phyloP scores from a whole-genome alignment of 768 basidiomycete genomes.

The Hericium coralloides region DNA sequence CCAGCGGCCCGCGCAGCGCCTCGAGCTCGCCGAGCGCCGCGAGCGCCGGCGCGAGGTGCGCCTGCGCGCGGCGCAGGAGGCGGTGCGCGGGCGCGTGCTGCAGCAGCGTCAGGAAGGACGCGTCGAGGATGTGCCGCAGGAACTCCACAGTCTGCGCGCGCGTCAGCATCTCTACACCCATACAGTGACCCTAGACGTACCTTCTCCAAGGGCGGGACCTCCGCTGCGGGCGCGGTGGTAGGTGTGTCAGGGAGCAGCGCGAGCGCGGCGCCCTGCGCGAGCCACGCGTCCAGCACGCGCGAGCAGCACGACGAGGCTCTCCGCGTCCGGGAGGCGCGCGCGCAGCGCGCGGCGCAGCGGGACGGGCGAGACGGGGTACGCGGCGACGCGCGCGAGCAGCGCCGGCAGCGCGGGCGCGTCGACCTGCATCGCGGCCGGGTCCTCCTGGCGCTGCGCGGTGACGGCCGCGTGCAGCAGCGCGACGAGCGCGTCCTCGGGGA shows the following conservation, averaged over 20 bases:
- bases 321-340: conserved; percentile 37
- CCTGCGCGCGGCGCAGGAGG: conserved; percentile 39
- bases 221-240: conserved; percentile 31
- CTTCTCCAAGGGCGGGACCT: conserved; percentile 4
- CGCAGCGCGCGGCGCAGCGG: conserved; percentile 43
- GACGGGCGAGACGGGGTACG: conserved; percentile 31
- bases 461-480: conserved; percentile 39
- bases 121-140: conserved; percentile 59
- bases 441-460: conserved; percentile 23
- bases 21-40: conserved; percentile 39
- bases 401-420: conserved; percentile 29
- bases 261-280: conserved; percentile 20
- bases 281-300: conserved; percentile 42
- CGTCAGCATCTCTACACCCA: not conserved
- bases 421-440: conserved; percentile 27
- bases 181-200: conserved; percentile 5
- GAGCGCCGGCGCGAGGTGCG: conserved; percentile 49
- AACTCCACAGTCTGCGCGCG: conserved; percentile 45
- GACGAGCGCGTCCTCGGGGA: conserved; percentile 59
- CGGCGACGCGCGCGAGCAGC: conserved; percentile 30
- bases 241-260: not conserved
- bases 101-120: conserved; percentile 59
- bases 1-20: conserved; percentile 50
- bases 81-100: conserved; percentile 53
- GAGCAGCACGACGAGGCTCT: conserved; percentile 39